Evolutionary conservation across 2,329 filamentous ascomycete species (phyloP).

Genomic region (Clonostachys chloroleuca): DNA sequence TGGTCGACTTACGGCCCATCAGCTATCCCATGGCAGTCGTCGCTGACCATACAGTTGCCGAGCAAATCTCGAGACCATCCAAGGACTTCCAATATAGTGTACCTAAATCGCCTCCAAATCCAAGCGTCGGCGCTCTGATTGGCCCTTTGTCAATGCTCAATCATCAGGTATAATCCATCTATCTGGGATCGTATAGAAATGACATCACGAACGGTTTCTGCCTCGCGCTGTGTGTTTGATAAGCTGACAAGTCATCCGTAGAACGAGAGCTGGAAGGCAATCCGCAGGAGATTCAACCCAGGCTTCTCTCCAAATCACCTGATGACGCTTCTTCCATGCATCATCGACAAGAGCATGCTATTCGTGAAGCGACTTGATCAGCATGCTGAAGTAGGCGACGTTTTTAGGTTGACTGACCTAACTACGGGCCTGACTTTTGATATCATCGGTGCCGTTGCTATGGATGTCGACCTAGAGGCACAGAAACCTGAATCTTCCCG

Average conservation of each 20-base stretch:
- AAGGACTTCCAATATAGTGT: constrained; percentile 20
- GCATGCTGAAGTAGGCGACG: constrained; percentile 14
- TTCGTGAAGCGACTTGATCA: constrained; percentile 15
- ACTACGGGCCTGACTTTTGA: constrained; percentile 29
- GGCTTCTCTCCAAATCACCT: constrained; percentile 31
- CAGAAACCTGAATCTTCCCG: constrained; percentile 14
- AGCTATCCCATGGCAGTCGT: constrained; percentile 13
- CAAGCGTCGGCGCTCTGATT: constrained; percentile 12
- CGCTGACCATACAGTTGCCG: constrained; percentile 23
- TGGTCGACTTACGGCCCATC: neutral
- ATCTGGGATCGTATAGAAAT: no score
- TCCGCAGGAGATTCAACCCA: constrained; percentile 26
- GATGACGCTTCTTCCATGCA: constrained; percentile 24
- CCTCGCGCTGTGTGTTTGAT: no score
- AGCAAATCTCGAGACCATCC: constrained; percentile 25
- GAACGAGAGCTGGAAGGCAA: constrained; percentile 10
- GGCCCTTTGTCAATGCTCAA: no score
- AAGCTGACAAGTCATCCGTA: constrained; percentile 4
- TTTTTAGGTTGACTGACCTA: constrained; percentile 17
- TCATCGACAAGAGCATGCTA: constrained; percentile 21
- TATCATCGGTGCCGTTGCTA: constrained; percentile 26
- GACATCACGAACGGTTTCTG: no score
- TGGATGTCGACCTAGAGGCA: constrained; percentile 24
- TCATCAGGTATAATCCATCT: no score
- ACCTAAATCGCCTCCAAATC: constrained; percentile 22